Evolutionary conservation across 148 eudicot genomes (phyloP), one percentile per base, ranked within the genome.

Genomic region (Fallopia convolvulus): DNA sequence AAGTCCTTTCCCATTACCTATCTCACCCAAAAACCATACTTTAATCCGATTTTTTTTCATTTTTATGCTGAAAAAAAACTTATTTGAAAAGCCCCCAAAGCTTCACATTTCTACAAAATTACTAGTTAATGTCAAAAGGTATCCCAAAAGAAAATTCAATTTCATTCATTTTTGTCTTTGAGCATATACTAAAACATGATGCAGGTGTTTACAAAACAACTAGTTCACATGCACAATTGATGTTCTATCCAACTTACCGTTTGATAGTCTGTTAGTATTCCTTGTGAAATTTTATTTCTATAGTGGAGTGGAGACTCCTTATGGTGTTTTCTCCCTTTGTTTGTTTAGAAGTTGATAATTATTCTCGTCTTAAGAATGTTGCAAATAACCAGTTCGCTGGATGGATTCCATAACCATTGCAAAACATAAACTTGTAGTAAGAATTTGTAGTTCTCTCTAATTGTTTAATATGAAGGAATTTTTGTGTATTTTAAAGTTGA

Each of bases 131-230:
- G 30, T 26, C 30, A 26, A 26, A 26, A 26, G 0, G 30, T 26
- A 26, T 26, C 30, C 30, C 30, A 26, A 26, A 26, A 26, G 30
- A 26, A 26, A 26, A 26, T 26, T 26, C 0, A 26, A 26, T 26
- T 26, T 26, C 1, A 26, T 26, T 26, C 30, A 1, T 26, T 56
- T 30, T 2, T 33, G 41, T 65, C 71, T 26, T 1, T 36, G 14
- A 61, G 13, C 68, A 61, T 61, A 23, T 61, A 10, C 33, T 14
- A 30, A 26, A 23, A 61, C 0, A 23, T 61, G 32, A 26, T 66
- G 88, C 88, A 95, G 99, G 96, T 84, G 88, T 75, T 80, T 95
- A 85, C 90, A 95, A 80, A 92, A 91, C 86, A 95, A 95, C 83
- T 94, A 95, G 81, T 94, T 95, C 83, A 89, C 97, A 8, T 97